These are phyloP conservation scores for Ganoderma lingzhi DNA, from an alignment of 1,284 basidiomycete species.

Conservation along the genomic window DNA sequence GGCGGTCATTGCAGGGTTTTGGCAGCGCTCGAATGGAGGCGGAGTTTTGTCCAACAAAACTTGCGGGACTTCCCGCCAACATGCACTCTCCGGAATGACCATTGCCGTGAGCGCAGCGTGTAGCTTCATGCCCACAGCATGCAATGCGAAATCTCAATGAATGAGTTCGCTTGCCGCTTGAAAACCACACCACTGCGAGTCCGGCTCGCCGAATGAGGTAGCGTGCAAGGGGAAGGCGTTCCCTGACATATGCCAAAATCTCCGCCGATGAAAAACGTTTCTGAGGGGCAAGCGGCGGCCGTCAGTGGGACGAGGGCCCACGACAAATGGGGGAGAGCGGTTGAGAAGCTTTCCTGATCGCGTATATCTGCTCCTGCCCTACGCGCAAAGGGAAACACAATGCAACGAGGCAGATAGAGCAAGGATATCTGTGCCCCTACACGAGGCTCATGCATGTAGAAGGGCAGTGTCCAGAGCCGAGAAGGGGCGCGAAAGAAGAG, in stretches of 20 bases:
- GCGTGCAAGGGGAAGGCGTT: background rate
- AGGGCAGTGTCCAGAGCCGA: background rate
- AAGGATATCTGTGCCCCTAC: background rate
- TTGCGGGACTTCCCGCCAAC: background rate
- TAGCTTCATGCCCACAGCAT: background rate
- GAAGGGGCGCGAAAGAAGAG: background rate
- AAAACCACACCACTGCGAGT: background rate
- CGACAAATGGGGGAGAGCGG: background rate
- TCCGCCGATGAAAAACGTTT: slow-evolving; percentile 1
- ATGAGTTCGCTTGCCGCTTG: background rate
- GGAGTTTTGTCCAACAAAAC: background rate
- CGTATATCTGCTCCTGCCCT: background rate
- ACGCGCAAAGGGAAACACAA: background rate
- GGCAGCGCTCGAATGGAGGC: background rate
- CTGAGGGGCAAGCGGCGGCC: background rate
- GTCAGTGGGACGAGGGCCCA: background rate
- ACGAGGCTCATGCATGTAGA: slow-evolving; percentile 1
- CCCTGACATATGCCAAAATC: background rate
- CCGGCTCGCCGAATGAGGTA: background rate
- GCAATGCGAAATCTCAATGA: background rate
- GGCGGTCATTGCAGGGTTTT: background rate
- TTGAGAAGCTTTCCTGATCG: background rate
- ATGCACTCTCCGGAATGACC: background rate
- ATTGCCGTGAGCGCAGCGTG: background rate
- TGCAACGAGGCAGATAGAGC: slow-evolving; percentile 8